Percentiles rank a stretch among this genome's conserved stretches.
Conservation (phyloP, 2,329 filamentous ascomycete genomes). For the Cercospora sp. region DNA sequence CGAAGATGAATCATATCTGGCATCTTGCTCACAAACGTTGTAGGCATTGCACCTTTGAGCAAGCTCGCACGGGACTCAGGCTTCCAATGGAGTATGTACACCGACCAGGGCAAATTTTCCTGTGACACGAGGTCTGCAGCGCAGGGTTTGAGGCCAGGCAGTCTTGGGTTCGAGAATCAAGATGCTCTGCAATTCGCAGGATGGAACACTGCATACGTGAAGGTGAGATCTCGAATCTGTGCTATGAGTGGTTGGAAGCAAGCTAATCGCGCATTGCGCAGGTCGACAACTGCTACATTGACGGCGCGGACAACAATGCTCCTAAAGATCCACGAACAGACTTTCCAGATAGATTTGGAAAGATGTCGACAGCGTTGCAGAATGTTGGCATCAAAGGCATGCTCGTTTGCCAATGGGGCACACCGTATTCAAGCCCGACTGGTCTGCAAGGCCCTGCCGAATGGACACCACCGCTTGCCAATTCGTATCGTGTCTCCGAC, state of each 20-base stretch:
- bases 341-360: conserved; percentile 32
- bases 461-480: conserved; percentile 37
- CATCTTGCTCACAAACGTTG: background rate
- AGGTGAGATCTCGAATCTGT: conserved; percentile 13
- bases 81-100: conserved; percentile 58
- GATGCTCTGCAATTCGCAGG: conserved; percentile 34
- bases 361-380: conserved; percentile 33
- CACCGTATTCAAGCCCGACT: conserved; percentile 30
- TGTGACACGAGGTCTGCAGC: conserved; percentile 31
- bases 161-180: conserved; percentile 30
- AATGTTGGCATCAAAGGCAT: conserved; percentile 37
- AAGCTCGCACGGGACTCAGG: conserved; percentile 54
- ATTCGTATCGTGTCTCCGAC: conserved; percentile 37
- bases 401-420: conserved; percentile 32
- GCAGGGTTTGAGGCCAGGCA: conserved; percentile 21
- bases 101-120: conserved; percentile 36
- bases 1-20: too few species aligned
- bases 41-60: conserved; percentile 48
- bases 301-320: conserved; percentile 27
- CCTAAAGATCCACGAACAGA: conserved; percentile 36
- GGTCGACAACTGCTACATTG: conserved; percentile 40
- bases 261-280: background rate
- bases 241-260: background rate
- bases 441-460: conserved; percentile 35
- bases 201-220: conserved; percentile 36